Conservation (phyloP, 2,329 filamentous ascomycete genomes). For the Thielaviopsis populi region DNA sequence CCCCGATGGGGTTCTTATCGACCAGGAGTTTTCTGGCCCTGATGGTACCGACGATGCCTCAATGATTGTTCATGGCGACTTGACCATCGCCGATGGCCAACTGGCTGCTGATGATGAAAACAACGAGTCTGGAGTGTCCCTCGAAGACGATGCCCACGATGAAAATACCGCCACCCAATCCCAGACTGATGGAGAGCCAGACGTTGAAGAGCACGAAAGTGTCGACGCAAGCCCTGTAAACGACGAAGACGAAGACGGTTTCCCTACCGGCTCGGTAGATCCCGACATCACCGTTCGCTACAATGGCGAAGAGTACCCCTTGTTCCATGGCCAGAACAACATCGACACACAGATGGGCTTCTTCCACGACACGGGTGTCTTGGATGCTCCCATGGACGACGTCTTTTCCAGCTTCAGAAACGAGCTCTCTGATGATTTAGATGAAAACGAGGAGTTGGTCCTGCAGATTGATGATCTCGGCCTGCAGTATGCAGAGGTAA, state of each 20-base stretch:
- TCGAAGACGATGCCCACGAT: constrained; percentile 7
- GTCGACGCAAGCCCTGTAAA: constrained; percentile 16
- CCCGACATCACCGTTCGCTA: constrained; percentile 30
- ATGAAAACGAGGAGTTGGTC: constrained; percentile 33
- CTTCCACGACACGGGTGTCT: constrained; percentile 29
- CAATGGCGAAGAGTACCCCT: constrained; percentile 30
- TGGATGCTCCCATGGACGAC: constrained; percentile 31
- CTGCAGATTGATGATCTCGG: constrained; percentile 38
- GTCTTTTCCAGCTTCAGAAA: constrained; percentile 32
- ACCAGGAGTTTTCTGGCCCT: constrained; percentile 22
- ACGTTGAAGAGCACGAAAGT: constrained; percentile 14
- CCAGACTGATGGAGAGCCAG: constrained; percentile 19
- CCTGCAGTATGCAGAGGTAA: constrained; percentile 38
- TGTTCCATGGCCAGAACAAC: constrained; percentile 24
- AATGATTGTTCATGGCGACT: constrained; percentile 4
- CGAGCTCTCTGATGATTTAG: constrained; percentile 33
- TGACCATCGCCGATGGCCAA: constrained; percentile 2
- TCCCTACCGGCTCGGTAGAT: constrained; percentile 12
- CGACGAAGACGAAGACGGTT: constrained; percentile 17
- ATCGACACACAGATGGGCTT: constrained; percentile 28
- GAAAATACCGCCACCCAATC: constrained; percentile 19
- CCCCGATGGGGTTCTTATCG: constrained; percentile 20
- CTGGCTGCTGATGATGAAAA: constrained; percentile 16
- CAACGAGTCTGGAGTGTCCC: constrained; percentile 16
- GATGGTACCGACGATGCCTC: constrained; percentile 16